Evolutionary conservation across 1,139 yeast genomes (phyloP), one percentile per base, ranked within the genome.

Genomic region (Blastobotrys illinoisensis): DNA sequence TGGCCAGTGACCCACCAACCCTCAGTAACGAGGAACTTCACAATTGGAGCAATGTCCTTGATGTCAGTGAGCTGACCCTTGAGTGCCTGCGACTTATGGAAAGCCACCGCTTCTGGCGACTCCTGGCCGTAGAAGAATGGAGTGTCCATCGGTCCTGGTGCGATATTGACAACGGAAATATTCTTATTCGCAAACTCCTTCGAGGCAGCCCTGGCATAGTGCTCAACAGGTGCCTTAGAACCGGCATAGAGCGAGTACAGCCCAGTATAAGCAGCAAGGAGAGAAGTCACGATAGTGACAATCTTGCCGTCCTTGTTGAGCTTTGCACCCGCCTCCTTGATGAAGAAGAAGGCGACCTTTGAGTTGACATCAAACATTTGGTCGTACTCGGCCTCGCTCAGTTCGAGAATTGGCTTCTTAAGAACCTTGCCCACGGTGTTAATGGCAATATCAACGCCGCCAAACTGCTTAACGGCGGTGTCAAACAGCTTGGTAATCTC

Each of bases 141-240:
- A 21, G 87, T 83, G 64, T 82, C 86, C 86, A 83, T 83, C 48
- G 88, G 87, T 49, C 87, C 88, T 50, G 87, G 88, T 3, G 86
- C 85, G 56, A 83, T 80, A 62, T 79, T 74, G 63, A 79, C 81
- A 62, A 79, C 84, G 9, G 81, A 74, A 57, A 83, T 79, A 9
- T 76, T 74, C 61, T 72, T 76, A 20, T 71, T 67, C 26, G 70
- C 72, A 57, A 80, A 74, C 65, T 83, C 87, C 68, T 82, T 81
- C 14, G 86, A 79, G 14, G 82, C 79, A 19, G 85, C 71, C 62
- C 82, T 80, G 55, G 77, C 67, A 69, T 79, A 80, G 68, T 74
- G 78, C 64, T 81, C 85, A 54, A 82, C 86, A n/a, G 82, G 78
- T 3, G 82, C 79, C 69, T 82, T 83, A 28, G 83, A 72, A 56